These are phyloP conservation scores for Phytophthora boehmeriae DNA, from an alignment of 352 stramenopile genomes.

Conservation along the genomic window DNA sequence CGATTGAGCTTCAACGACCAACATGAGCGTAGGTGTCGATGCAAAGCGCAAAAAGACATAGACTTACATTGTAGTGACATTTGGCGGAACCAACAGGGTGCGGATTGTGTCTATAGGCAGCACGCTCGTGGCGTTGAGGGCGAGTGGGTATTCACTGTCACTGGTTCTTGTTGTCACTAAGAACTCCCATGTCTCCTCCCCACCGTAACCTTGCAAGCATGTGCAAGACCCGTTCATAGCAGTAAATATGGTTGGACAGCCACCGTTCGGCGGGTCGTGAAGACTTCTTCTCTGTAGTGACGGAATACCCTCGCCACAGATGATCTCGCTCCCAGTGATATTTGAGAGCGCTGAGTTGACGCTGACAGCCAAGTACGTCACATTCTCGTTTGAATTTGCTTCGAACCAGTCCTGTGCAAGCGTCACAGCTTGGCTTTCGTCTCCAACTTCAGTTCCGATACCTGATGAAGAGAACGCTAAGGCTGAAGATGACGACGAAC, in stretches of 20 bases:
- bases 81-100: conserved; percentile 41
- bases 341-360: conserved; percentile 35
- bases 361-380: conserved; percentile 39
- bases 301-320: conserved; percentile 38
- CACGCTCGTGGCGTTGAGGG: conserved; percentile 20
- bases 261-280: conserved; percentile 31
- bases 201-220: conserved; percentile 37
- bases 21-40: no score
- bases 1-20: conserved; percentile 17
- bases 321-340: conserved; percentile 31
- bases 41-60: background rate
- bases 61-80: conserved; percentile 35
- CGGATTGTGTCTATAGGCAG: conserved; percentile 41
- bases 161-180: conserved; percentile 22
- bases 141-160: conserved; percentile 13
- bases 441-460: background rate
- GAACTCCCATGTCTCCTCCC: conserved; percentile 35
- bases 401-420: conserved; percentile 41
- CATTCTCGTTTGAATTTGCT: conserved; percentile 34
- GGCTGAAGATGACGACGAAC: conserved; percentile 17
- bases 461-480: conserved; percentile 11
- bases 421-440: conserved; percentile 20
- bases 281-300: conserved; percentile 38
- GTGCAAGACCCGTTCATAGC: conserved; percentile 50
- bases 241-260: conserved; percentile 43